These are phyloP conservation scores for Cutaneotrichosporon curvatum DNA, from an alignment of 1,284 basidiomycete genomes.

Conservation along the genomic window DNA sequence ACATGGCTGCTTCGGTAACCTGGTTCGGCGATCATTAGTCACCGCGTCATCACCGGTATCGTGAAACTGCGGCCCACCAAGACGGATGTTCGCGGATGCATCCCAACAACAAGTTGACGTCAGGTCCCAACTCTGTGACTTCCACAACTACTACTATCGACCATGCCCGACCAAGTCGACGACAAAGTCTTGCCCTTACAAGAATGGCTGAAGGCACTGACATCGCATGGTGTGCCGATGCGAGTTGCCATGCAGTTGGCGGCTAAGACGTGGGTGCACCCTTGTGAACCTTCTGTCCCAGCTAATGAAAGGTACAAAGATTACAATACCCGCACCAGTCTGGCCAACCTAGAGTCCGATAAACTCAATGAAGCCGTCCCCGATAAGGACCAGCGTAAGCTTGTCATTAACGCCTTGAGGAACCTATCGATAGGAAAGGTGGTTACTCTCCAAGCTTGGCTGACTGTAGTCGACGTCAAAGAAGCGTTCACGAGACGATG, in stretches of 20 bases:
- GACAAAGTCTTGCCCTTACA: slow-evolving; percentile 54
- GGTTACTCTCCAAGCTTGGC: neutral
- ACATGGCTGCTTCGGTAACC: no score
- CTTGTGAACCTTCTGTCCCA: neutral
- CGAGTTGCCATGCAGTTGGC: slow-evolving; percentile 68
- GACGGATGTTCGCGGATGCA: no score
- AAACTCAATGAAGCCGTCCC: slow-evolving; percentile 57
- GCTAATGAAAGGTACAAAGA: slow-evolving; percentile 60
- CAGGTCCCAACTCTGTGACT: no score
- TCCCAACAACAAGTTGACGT: no score
- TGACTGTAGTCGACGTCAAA: slow-evolving; percentile 11
- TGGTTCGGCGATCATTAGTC: no score
- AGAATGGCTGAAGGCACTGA: slow-evolving; percentile 65
- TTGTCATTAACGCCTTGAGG: slow-evolving; percentile 57
- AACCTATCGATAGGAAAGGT: slow-evolving; percentile 39
- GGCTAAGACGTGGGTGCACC: slow-evolving; percentile 64
- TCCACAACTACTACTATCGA: neutral
- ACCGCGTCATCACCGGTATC: no score
- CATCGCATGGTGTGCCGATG: slow-evolving; percentile 58
- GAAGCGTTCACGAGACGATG: slow-evolving; percentile 18
- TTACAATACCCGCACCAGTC: slow-evolving; percentile 57
- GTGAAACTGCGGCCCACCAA: no score
- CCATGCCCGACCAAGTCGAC: slow-evolving; percentile 9
- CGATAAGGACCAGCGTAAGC: slow-evolving; percentile 62
- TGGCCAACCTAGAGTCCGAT: slow-evolving; percentile 56